Percentiles rank a stretch among this genome's conserved stretches.
These are phyloP conservation scores for Nyssa sinensis DNA, from an alignment of 148 eudicot species.

Conservation along the genomic window DNA sequence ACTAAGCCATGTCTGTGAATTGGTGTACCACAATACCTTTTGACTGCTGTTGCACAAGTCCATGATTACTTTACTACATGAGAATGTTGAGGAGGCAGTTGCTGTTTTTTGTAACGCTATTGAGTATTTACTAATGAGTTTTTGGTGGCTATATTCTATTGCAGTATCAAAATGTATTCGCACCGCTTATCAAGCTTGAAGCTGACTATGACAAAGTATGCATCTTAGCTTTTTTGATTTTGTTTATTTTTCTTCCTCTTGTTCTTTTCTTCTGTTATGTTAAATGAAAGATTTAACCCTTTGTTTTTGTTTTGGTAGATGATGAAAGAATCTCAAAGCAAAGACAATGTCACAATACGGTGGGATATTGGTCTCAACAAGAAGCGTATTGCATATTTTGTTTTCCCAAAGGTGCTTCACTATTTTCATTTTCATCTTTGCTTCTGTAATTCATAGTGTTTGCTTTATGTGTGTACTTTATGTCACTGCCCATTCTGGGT, in stretches of 20 bases:
- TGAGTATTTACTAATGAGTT: neutral
- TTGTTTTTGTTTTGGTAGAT: conserved; percentile 41
- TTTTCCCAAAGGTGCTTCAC: conserved; percentile 80
- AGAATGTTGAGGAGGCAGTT: neutral
- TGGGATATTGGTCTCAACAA: conserved; percentile 99
- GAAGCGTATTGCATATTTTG: conserved; percentile 98
- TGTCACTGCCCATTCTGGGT: neutral
- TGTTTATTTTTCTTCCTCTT: neutral
- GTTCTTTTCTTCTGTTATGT: neutral
- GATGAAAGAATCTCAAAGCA: conserved; percentile 99
- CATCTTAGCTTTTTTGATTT: neutral
- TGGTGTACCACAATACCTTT: neutral
- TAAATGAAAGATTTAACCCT: neutral
- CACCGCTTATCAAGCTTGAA: conserved; percentile 97
- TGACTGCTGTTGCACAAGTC: neutral
- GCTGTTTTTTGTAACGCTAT: neutral
- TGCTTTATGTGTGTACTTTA: no score
- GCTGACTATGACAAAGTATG: conserved; percentile 98
- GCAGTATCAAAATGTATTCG: conserved; percentile 99
- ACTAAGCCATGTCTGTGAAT: neutral
- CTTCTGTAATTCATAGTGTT: no score
- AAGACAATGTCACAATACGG: conserved; percentile 88
- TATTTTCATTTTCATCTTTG: conserved; percentile 3
- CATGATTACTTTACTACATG: neutral
- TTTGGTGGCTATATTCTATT: conserved; percentile 20